Evolutionary conservation across 75 land plant genomes (phyloP).

Genomic region (Pseudotsuga menziesii): DNA sequence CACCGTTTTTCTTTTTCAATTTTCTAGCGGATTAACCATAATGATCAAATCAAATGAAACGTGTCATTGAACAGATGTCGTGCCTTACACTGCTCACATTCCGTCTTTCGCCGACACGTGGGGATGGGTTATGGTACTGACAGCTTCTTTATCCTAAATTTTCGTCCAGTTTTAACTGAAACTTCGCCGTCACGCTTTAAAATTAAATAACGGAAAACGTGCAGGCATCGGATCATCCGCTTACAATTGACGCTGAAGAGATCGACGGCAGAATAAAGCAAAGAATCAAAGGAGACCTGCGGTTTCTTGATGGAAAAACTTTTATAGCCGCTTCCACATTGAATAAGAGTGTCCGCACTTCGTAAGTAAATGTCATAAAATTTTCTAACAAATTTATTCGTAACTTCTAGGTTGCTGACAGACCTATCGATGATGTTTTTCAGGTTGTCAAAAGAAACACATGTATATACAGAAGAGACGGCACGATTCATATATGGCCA

Average conservation of each 20-base stretch:
- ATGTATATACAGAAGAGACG: conserved; percentile 84
- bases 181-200: not conserved
- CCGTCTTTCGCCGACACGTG: conserved; percentile 81
- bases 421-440: not conserved
- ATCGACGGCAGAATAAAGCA: conserved; percentile 59
- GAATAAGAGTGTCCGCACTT: conserved; percentile 65
- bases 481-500: conserved; percentile 90
- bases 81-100: conserved; percentile 67
- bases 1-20: not conserved
- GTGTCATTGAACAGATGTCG: conserved; percentile 57
- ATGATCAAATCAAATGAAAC: not conserved
- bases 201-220: too few species aligned
- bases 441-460: conserved; percentile 79
- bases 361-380: conserved; percentile 44
- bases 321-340: conserved; percentile 55
- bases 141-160: not conserved
- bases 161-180: not conserved
- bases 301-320: conserved; percentile 63
- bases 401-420: not conserved
- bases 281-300: conserved; percentile 68
- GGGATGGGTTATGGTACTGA: conserved; percentile 82
- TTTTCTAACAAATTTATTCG: not conserved
- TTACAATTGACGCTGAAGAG: conserved; percentile 38
- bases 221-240: conserved; percentile 91
- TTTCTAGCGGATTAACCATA: too few species aligned